phyloP scores from a whole-genome alignment of 495 filamentous ascomycete genomes.

The Aspergillus carlsbadensis region DNA sequence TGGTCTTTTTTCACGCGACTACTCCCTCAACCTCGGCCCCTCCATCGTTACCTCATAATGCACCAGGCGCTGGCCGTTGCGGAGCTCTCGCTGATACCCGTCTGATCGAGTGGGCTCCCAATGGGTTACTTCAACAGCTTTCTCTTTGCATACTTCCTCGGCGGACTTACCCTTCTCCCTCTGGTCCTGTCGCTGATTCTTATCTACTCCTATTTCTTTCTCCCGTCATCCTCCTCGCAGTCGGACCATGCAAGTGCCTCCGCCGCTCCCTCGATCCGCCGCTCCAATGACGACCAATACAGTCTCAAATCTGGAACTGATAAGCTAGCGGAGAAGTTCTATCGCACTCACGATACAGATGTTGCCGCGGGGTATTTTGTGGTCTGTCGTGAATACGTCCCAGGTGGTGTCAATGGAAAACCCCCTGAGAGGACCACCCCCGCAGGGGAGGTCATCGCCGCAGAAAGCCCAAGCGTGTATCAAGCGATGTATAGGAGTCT shows the following conservation, averaged over 20 bases:
- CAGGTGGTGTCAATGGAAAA: slow-evolving; percentile 84
- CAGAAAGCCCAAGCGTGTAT: slow-evolving; percentile 88
- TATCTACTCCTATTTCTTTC: slow-evolving; percentile 66
- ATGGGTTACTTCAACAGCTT: slow-evolving; percentile 72
- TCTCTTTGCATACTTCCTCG: slow-evolving; percentile 76
- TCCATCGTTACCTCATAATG: slow-evolving; percentile 23
- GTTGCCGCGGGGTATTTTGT: slow-evolving; percentile 92
- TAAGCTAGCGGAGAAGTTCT: slow-evolving; percentile 54
- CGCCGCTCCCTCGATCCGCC: slow-evolving; percentile 27
- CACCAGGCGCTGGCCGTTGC: slow-evolving; percentile 31
- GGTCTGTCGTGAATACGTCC: slow-evolving; percentile 88
- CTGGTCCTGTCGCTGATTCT: slow-evolving; percentile 63
- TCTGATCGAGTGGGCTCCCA: slow-evolving; percentile 37
- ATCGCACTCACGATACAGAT: slow-evolving; percentile 67
- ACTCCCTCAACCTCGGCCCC: slow-evolving; percentile 15
- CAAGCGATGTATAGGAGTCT: slow-evolving; percentile 97
- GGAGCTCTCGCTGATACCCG: slow-evolving; percentile 33
- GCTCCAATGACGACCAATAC: slow-evolving; percentile 45
- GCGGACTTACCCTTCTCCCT: slow-evolving; percentile 89
- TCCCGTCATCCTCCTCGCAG: slow-evolving; percentile 46
- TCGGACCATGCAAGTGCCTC: slow-evolving; percentile 43
- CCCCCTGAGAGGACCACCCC: slow-evolving; percentile 87
- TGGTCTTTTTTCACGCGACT: neutral
- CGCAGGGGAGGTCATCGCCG: slow-evolving; percentile 64
- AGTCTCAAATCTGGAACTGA: slow-evolving; percentile 50